Percentiles rank a stretch among this genome's conserved stretches.
Conservation (phyloP, 345 rosid genomes). For the Ceriops zippeliana region DNA sequence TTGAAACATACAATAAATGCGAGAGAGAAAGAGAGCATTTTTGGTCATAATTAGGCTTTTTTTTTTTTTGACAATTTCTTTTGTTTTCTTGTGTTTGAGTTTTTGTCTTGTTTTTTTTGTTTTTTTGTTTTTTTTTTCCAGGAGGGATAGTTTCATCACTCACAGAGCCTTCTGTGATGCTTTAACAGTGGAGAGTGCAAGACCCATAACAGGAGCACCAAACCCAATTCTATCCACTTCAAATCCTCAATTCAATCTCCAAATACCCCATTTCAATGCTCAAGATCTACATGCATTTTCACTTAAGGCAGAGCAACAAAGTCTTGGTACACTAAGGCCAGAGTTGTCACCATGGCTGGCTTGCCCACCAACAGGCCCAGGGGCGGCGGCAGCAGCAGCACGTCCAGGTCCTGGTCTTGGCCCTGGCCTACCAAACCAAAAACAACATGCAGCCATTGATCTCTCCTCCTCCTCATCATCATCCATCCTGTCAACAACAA, state of each 20-base stretch:
- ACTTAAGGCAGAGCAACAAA: constrained; percentile 50
- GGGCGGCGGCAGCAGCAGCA: too few species aligned
- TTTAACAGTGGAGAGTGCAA: constrained; percentile 62
- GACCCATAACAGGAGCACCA: constrained; percentile 27
- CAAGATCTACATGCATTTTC: constrained; percentile 37
- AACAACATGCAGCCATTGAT: constrained; percentile 9
- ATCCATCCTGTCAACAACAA: constrained; percentile 29
- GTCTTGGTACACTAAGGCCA: constrained; percentile 19
- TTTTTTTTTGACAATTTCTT: constrained; percentile 19
- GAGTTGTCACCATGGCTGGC: constrained; percentile 59
- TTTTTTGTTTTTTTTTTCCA: constrained; percentile 23
- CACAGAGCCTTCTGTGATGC: constrained; percentile 99
- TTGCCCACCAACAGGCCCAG: constrained; percentile 21
- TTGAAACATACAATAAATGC: neutral
- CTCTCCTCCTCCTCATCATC: constrained; percentile 15
- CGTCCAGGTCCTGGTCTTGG: constrained; percentile 14
- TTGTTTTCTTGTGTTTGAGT: constrained; percentile 23
- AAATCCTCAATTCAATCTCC: neutral
- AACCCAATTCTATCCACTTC: constrained; percentile 23
- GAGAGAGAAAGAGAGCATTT: constrained; percentile 15
- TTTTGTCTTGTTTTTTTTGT: constrained; percentile 3
- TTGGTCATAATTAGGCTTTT: constrained; percentile 11
- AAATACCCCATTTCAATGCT: constrained; percentile 36
- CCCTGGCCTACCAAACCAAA: constrained; percentile 18
- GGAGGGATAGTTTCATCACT: constrained; percentile 93